These are phyloP conservation scores for Pichia thaimueangensis DNA, from an alignment of 805 yeast species.

Conservation along the genomic window DNA sequence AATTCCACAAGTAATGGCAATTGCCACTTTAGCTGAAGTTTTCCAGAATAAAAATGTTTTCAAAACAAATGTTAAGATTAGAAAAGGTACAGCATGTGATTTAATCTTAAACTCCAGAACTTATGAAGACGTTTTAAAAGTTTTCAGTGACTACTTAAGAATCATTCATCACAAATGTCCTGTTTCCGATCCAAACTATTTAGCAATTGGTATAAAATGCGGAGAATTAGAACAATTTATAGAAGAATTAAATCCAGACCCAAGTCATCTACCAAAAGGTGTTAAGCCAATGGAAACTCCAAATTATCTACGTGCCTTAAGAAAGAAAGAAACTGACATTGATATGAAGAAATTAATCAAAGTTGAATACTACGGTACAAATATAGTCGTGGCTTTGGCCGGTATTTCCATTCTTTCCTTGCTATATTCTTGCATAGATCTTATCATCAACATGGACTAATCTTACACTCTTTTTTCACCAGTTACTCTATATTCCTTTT, in stretches of 20 bases:
- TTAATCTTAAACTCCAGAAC: constrained; percentile 71
- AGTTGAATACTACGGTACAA: constrained; percentile 17
- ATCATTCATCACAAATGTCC: constrained; percentile 72
- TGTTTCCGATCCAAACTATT: constrained; percentile 80
- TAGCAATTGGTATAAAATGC: constrained; percentile 75
- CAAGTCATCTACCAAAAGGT: constrained; percentile 48
- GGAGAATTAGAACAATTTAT: constrained; percentile 87
- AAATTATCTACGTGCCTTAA: constrained; percentile 40
- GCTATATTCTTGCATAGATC: constrained; percentile 8
- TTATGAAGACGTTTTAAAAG: constrained; percentile 64
- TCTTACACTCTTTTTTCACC: too few species aligned
- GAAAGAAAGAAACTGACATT: constrained; percentile 34
- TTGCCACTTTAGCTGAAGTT: constrained; percentile 84
- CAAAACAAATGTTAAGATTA: constrained; percentile 69
- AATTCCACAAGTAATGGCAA: constrained; percentile 98
- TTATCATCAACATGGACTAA: too few species aligned
- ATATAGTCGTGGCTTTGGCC: constrained; percentile 15
- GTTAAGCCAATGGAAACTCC: constrained; percentile 41
- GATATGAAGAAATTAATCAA: constrained; percentile 15
- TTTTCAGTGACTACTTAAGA: constrained; percentile 69
- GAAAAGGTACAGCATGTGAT: constrained; percentile 80
- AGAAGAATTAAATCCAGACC: constrained; percentile 63
- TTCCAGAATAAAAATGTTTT: constrained; percentile 76
- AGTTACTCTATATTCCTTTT: too few species aligned
- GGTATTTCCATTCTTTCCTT: constrained; percentile 20